These are phyloP conservation scores for Pyrenochaeta sp. DNA, from an alignment of 2,329 filamentous ascomycete genomes.

Conservation along the genomic window DNA sequence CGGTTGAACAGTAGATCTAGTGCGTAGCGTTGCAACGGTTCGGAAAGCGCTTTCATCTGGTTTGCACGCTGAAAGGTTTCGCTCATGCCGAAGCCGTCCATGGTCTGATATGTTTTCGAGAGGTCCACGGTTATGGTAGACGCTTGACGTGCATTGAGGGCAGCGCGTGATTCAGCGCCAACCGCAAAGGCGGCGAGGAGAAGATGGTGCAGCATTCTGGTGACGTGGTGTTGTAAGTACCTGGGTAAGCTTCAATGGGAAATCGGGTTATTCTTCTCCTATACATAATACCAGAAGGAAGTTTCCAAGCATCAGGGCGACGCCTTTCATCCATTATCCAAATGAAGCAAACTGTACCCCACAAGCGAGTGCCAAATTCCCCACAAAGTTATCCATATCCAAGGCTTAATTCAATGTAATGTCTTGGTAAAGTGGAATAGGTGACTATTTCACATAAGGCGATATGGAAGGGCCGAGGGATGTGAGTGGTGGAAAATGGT, in stretches of 20 bases:
- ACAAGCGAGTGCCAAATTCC: background rate
- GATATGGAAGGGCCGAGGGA: background rate
- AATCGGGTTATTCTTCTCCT: background rate
- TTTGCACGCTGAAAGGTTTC: slow-evolving; percentile 57
- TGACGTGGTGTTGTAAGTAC: background rate
- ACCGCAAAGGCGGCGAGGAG: slow-evolving; percentile 9
- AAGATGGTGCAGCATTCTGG: slow-evolving; percentile 11
- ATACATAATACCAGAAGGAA: background rate
- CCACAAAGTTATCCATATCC: background rate
- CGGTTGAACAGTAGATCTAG: slow-evolving; percentile 57
- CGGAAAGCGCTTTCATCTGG: slow-evolving; percentile 51
- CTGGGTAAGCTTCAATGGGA: background rate
- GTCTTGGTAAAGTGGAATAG: background rate
- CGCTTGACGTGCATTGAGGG: slow-evolving; percentile 21
- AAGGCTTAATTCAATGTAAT: background rate
- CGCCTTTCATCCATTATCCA: slow-evolving; percentile 7
- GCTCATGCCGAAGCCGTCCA: slow-evolving; percentile 58
- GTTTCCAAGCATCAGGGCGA: slow-evolving; percentile 1
- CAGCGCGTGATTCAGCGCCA: slow-evolving; percentile 4
- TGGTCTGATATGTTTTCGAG: slow-evolving; percentile 54
- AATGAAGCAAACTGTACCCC: background rate
- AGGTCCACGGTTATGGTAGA: slow-evolving; percentile 52
- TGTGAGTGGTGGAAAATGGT: background rate
- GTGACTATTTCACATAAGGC: background rate
- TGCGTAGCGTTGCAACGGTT: slow-evolving; percentile 48